Base-by-base conservation (phyloP, 2,329 filamentous ascomycete genomes). In the Incumbomyces lentus region DNA sequence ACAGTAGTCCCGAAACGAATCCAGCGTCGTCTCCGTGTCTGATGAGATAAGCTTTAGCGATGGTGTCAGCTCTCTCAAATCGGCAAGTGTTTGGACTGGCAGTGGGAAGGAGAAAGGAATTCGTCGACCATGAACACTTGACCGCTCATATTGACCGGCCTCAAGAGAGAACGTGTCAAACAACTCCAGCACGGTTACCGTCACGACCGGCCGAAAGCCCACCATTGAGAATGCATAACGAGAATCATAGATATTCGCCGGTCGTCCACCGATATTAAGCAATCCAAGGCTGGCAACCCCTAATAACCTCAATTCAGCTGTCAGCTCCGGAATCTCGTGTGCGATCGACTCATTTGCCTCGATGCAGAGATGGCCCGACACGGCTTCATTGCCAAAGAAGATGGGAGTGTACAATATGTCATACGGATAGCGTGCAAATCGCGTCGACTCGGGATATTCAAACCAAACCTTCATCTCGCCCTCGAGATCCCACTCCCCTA, bases 391-490 rank as follows among this genome's bases (percentile, higher is more conserved):
- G 8, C 16, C 44, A 26, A 46, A 46, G 31, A 46, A 46, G 29
- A 46, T 40, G 6, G 44, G 44, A 16, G 44, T 46, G 29, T 46
- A 40, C 16, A 46, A 22, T 16, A 46, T 40, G 29, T 46, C 44
- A n/a, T 18, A 46, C 8, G 22, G 22, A 35, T 40, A 40, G 6
- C 37, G n/a, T 3, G 44, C 44, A 17, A 46, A 46, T 10, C 44
- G 44, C 3, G 44, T 46, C 31, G 44, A 46, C 14, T 40, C 44
- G 16, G 44, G 44, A 40, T 40, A 46, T n/a, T 46, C 44, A 34
- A 46, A 40, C 44, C 44, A 46, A 8, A 46, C 35, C 26, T 46
- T 46, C 44, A 46, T 46, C 30, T 45, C 42, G 42, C 14, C 22
- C 13, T 22, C 13, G 14, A 45, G 33, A 18, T 45, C 42, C 34